Evolutionary conservation across 495 filamentous ascomycete species (phyloP).

Genomic region (Neurospora sp.): DNA sequence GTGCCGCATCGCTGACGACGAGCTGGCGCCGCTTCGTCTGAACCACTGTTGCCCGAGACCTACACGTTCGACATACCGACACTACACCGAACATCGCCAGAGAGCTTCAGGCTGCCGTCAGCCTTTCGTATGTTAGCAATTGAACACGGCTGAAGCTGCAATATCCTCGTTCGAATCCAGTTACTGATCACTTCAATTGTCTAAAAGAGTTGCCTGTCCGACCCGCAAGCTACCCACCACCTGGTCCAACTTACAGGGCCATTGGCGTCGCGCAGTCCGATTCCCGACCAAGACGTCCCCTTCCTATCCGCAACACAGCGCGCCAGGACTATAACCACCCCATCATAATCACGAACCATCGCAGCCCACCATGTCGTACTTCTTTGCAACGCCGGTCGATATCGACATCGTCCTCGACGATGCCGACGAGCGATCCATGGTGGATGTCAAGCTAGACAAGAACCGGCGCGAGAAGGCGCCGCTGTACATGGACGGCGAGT

Average conservation of each 20-base stretch:
- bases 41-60: neutral
- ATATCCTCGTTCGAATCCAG: neutral
- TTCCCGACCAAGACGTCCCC: neutral
- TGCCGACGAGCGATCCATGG: conserved; percentile 82
- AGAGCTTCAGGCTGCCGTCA: neutral
- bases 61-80: neutral
- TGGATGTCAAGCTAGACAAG: conserved; percentile 98
- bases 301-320: neutral
- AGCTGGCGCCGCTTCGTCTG: neutral
- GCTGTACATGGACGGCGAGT: conserved; percentile 96
- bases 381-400: conserved; percentile 95
- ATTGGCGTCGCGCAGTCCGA: neutral
- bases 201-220: neutral
- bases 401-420: conserved; percentile 98
- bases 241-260: neutral
- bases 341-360: neutral
- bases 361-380: conserved; percentile 65
- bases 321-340: neutral
- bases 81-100: neutral
- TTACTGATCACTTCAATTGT: neutral
- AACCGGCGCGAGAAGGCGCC: conserved; percentile 91
- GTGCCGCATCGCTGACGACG: neutral
- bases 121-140: neutral
- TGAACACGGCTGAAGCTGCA: neutral
- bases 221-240: neutral